Conservation (phyloP, 2,329 filamentous ascomycete species). For the Verticillium isaacii region DNA sequence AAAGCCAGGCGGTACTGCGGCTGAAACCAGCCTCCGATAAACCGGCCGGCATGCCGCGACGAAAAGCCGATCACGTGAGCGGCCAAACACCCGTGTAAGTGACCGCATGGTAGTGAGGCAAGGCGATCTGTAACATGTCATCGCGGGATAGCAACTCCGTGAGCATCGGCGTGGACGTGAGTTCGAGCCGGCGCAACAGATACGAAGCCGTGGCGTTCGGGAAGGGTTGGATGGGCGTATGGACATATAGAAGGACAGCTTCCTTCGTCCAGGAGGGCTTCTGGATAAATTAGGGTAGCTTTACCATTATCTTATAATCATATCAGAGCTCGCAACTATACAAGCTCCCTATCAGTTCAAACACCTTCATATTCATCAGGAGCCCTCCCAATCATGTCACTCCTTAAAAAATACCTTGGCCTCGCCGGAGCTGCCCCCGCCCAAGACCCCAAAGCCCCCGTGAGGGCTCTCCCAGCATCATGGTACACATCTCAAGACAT, state of each 20-base stretch:
- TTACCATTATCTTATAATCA: not conserved
- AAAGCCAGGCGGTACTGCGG: not conserved
- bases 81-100: conserved; percentile 4
- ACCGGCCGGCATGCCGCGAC: not conserved
- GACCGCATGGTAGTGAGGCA: conserved; percentile 4
- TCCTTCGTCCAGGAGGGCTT: not conserved
- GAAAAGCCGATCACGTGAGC: conserved; percentile 10
- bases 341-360: not conserved
- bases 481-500: conserved; percentile 51
- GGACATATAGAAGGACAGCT: conserved; percentile 12
- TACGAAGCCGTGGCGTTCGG: not conserved
- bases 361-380: not conserved
- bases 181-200: conserved; percentile 4
- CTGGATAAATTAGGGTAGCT: not conserved
- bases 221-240: not conserved
- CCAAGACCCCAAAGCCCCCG: conserved; percentile 21
- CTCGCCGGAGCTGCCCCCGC: conserved; percentile 19
- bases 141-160: not conserved
- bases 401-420: conserved; percentile 32
- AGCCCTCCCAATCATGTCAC: conserved; percentile 16
- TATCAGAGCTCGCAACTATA: not conserved
- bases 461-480: conserved; percentile 37
- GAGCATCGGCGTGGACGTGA: not conserved
- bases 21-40: conserved; percentile 1
- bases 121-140: not conserved